Base-by-base conservation (phyloP, 129 eudicot genomes). In the Sambucus nigra region DNA sequence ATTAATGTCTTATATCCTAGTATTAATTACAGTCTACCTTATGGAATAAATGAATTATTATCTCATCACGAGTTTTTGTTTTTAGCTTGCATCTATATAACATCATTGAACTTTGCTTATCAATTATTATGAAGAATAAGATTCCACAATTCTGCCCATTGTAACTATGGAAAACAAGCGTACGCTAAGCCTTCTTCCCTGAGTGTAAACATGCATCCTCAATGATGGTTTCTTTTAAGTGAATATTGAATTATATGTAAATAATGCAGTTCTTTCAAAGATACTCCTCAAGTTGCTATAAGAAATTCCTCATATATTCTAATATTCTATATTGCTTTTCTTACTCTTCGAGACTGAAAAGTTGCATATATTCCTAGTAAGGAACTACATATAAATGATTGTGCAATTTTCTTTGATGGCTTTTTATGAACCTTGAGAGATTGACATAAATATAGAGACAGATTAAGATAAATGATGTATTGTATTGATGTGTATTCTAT, bases 161-260 rank as follows among this genome's bases (percentile, higher is more conserved):
- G 21, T 25, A 55, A 22, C 4, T 19, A 8, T 0, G 12, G 22
- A 3, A 9, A 45, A 17, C 17, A 15, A 45, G 16, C 35, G 5
- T 8, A 3, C n/a, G n/a, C n/a, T 15, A 12, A 21, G 28, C 32
- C 54, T 49, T 49, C 32, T 49, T 10, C 15, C 50, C 24, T 39
- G 5, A 40, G 62, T 57, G 62, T 49, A 57, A 57, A 40, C 38
- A 39, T 57, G 51, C 33, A 22, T 57, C 62, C 59, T 10, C 47
- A 14, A n/a, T n/a, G n/a, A n/a, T n/a, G n/a, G n/a, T n/a, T n/a
- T n/a, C n/a, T n/a, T n/a, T n/a, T n/a, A n/a, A n/a, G n/a, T n/a
- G n/a, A n/a, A n/a, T n/a, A n/a, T n/a, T n/a, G n/a, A 39, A 55
- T 29, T 8, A 29, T 29, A 40, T 40, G 13, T 14, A 40, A 15